Evolutionary conservation across 345 rosid species (phyloP), one percentile per base, ranked within the genome.

Genomic region (Brassica juncea): DNA sequence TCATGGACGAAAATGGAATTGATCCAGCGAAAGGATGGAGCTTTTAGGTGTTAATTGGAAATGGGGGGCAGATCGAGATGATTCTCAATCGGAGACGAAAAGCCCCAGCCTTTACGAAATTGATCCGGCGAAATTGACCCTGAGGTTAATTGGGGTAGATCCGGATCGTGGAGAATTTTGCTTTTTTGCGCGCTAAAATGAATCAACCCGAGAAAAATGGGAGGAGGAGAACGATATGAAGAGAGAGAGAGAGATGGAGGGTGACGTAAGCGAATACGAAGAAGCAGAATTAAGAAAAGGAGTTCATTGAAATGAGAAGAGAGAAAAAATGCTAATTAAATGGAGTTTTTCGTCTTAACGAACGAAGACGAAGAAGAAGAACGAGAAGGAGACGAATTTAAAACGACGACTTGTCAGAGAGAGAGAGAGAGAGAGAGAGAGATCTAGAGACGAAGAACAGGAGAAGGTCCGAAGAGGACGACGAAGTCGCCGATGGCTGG

Each of bases 401-500:
- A 71, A 72, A 44, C 11, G 68, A 34, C 47, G 82, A 73, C 71
- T 73, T 63, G 70, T 61, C 42, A 59, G 57, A 67, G 58, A 68
- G 0, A 19, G 19, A 19, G 19, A 19, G 19, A 19, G 19, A 19
- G 19, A 19, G 19, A 19, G 27, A 66, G 60, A 71, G 49, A 63
- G 72, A 75, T 80, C 76, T 70, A 30, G 68, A 75, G 61, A 75
- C 37, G 62, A 49, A 15, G 71, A 78, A 72, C 8, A 60, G 15
- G 68, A 57, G 73, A 72, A 66, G 76, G 35, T 70, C 37, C 30
- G 78, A 54, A 8, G 82, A 68, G 68, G 68, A 64, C 1, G 44
- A 9, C 49, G 31, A 72, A 74, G 83, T 80, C 83, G 75, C 79
- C 76, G 70, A 74, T 80, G 80, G 83, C 76, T 80, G 83, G 80